A percentile compares a stretch with the other conserved stretches of the same genome.
phyloP scores from a whole-genome alignment of 805 yeast species.

The Nakazawaea ambrosiae region DNA sequence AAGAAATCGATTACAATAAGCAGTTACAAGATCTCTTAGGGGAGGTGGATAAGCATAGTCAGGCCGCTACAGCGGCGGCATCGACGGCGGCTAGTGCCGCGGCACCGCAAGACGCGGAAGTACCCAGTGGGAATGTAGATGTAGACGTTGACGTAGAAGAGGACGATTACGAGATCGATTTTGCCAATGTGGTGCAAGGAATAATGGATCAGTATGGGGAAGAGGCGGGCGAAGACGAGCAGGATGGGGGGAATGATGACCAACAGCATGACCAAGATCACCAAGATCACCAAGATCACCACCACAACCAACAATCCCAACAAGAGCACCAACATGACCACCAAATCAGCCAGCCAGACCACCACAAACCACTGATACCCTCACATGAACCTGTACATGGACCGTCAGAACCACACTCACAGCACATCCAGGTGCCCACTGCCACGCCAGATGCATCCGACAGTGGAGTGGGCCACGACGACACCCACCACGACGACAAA shows the following conservation, averaged over 20 bases:
- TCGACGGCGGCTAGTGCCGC: too few relatives aligned
- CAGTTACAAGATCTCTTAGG: constrained; percentile 3
- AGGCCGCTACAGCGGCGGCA: too few relatives aligned
- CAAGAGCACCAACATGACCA: not conserved
- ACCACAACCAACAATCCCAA: not conserved
- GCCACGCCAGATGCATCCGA: not conserved
- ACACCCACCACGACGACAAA: not conserved
- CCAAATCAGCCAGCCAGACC: not conserved
- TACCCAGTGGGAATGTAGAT: not conserved
- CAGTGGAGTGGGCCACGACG: not conserved
- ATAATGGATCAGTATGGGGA: constrained; percentile 8
- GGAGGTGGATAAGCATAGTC: not conserved
- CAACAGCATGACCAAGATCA: not conserved
- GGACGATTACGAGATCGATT: constrained; percentile 7
- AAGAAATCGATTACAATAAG: constrained; percentile 1
- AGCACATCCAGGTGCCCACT: not conserved
- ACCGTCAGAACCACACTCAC: not conserved
- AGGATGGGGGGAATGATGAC: constrained; percentile 1
- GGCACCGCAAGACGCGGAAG: too few relatives aligned
- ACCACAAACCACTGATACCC: not conserved
- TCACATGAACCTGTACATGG: not conserved
- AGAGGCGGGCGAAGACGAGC: constrained; percentile 1
- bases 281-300: not conserved
- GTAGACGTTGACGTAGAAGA: not conserved
- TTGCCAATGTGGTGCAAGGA: constrained; percentile 10